phyloP scores from a whole-genome alignment of 176 grass and related monocot species.

The Microstegium vimineum region DNA sequence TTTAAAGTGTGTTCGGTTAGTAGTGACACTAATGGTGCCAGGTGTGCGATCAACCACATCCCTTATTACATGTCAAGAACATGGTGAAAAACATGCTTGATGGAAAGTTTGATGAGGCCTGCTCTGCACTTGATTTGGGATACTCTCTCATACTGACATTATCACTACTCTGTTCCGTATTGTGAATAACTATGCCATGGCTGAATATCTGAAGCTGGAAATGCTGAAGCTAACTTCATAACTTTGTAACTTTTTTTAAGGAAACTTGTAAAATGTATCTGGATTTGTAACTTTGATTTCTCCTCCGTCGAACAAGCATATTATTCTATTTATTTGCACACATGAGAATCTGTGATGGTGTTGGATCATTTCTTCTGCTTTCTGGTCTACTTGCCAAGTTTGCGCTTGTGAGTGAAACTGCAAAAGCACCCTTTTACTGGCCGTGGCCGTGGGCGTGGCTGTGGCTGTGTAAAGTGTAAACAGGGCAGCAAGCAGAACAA shows the following conservation, averaged over 20 bases:
- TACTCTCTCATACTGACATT: conserved; percentile 94
- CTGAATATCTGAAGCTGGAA: conserved; percentile 90
- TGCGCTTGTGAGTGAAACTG: conserved; percentile 63
- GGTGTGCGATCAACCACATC: conserved; percentile 96
- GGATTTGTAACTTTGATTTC: not conserved
- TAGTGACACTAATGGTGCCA: conserved; percentile 17
- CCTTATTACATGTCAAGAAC: conserved; percentile 84
- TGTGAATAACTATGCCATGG: conserved; percentile 96
- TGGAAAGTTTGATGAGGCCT: conserved; percentile 80
- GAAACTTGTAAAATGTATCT: not conserved
- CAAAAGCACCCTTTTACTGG: conserved; percentile 60
- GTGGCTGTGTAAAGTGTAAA: too few relatives aligned
- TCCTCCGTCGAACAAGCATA: not conserved
- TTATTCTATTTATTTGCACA: conserved; percentile 32
- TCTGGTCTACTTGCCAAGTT: conserved; percentile 90
- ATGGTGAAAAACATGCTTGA: conserved; percentile 85
- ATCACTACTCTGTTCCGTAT: conserved; percentile 91
- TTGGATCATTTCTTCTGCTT: conserved; percentile 87
- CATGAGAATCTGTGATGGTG: conserved; percentile 98
- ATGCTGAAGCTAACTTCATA: conserved; percentile 67
- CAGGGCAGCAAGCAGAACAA: too few relatives aligned
- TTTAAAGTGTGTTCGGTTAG: not conserved
- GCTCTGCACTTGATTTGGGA: conserved; percentile 74
- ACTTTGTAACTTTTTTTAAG: not conserved
- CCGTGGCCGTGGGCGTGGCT: too few relatives aligned